These are phyloP conservation scores for Plasmodium sp. DNA, from an alignment of 169 alveolate species.

Conservation along the genomic window DNA sequence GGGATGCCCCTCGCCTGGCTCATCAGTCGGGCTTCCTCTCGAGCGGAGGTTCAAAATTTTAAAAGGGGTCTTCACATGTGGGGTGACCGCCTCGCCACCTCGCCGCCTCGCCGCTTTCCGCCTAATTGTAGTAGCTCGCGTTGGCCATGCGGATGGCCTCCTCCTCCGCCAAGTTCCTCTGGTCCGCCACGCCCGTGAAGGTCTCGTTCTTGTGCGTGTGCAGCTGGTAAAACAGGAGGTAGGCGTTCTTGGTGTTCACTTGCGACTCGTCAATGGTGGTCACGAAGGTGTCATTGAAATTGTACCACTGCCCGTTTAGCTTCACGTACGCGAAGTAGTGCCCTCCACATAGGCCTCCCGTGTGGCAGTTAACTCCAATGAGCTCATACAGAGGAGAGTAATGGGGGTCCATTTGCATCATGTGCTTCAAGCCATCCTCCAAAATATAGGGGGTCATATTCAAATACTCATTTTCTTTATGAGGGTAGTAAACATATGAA, in stretches of 20 bases:
- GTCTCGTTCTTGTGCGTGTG: conserved; percentile 37
- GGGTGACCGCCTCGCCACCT: not conserved
- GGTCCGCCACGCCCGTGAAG: conserved; percentile 45
- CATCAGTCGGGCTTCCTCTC: not conserved
- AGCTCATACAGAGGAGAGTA: conserved; percentile 81
- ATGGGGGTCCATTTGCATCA: conserved; percentile 72
- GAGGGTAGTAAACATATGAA: conserved; percentile 69
- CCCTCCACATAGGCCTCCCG: conserved; percentile 85
- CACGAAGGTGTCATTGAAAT: conserved; percentile 75
- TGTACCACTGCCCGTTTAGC: conserved; percentile 83
- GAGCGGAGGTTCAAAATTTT: not conserved
- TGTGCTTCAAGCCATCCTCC: conserved; percentile 69
- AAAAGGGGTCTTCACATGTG: not conserved
- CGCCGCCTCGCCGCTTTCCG: not conserved
- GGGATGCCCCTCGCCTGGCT: not conserved
- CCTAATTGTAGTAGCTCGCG: conserved; percentile 45
- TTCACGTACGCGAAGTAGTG: conserved; percentile 84
- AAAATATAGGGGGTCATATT: conserved; percentile 75
- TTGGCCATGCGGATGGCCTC: conserved; percentile 55
- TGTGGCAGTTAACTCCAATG: conserved; percentile 83
- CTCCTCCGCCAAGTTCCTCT: conserved; percentile 40
- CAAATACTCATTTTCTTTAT: conserved; percentile 72
- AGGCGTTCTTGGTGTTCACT: conserved; percentile 47
- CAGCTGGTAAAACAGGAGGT: conserved; percentile 47
- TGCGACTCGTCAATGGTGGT: conserved; percentile 53